These are phyloP conservation scores for Tilletia indica DNA, from an alignment of 1,284 basidiomycete species.

Conservation along the genomic window DNA sequence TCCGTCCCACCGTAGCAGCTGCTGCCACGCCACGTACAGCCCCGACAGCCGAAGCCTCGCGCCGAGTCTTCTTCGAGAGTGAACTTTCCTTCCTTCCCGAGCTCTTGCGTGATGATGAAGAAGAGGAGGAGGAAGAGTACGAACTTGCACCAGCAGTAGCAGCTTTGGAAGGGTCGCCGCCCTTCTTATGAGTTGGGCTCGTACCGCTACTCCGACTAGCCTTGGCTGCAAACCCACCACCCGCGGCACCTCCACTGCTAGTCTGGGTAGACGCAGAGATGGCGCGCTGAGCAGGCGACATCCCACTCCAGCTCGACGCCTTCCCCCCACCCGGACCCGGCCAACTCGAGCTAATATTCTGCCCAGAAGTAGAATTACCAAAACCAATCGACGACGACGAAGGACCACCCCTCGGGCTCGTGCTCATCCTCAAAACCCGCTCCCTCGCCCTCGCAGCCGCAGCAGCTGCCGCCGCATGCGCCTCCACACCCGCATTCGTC, in stretches of 20 bases:
- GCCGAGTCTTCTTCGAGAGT: background rate
- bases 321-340: background rate
- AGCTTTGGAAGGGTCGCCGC: background rate
- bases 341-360: background rate
- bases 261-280: background rate
- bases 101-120: background rate
- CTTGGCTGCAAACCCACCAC: background rate
- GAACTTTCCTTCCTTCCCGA: background rate
- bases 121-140: background rate
- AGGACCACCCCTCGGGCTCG: slow-evolving; percentile 12
- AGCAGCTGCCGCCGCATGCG: background rate
- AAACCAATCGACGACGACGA: slow-evolving; percentile 18
- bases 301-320: background rate
- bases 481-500: slow-evolving; percentile 61
- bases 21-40: background rate
- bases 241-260: background rate
- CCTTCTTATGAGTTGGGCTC: too few species aligned
- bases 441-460: slow-evolving; percentile 3
- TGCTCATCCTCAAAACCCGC: slow-evolving; percentile 20
- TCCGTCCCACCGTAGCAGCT: background rate
- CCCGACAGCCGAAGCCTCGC: background rate
- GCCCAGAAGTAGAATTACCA: background rate
- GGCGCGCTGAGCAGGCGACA: slow-evolving; percentile 3
- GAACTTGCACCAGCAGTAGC: background rate
- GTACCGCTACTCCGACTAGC: background rate